Conservation (phyloP, 148 eudicot genomes). For the Pouteria glomerata region DNA sequence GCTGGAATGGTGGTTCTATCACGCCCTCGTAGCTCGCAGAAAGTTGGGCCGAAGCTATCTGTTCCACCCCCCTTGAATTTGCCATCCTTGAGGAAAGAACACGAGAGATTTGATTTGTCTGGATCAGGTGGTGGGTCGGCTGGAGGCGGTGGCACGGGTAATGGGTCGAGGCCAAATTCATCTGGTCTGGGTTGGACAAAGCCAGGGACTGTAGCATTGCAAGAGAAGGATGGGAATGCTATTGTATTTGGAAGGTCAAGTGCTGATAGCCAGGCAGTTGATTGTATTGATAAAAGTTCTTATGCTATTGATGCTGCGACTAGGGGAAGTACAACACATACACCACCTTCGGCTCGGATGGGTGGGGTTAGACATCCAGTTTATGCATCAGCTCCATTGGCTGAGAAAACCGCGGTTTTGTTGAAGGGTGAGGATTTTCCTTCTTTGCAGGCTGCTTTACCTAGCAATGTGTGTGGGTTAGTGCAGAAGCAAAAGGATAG, state of each 20-base stretch:
- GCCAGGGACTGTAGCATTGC: slow-evolving; percentile 41
- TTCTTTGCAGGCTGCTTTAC: slow-evolving; percentile 69
- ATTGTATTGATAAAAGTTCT: slow-evolving; percentile 15
- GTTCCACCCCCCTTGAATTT: slow-evolving; percentile 99
- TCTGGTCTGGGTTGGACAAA: slow-evolving; percentile 88
- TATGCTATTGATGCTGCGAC: slow-evolving; percentile 27
- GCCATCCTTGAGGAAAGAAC: slow-evolving; percentile 90
- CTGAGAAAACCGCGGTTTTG: slow-evolving; percentile 54
- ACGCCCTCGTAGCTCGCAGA: slow-evolving; percentile 59
- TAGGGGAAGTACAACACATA: slow-evolving; percentile 37
- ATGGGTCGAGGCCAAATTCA: slow-evolving; percentile 63
- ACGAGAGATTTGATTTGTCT: slow-evolving; percentile 70
- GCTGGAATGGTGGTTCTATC: slow-evolving; percentile 90
- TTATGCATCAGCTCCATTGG: slow-evolving; percentile 20
- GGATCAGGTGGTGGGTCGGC: slow-evolving; percentile 59
- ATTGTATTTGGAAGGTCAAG: slow-evolving; percentile 2
- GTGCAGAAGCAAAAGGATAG: slow-evolving; percentile 68
- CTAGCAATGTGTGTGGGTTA: slow-evolving; percentile 40
- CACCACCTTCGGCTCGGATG: slow-evolving; percentile 62
- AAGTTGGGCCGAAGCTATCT: slow-evolving; percentile 68
- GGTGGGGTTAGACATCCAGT: slow-evolving; percentile 25
- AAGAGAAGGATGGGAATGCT: slow-evolving; percentile 42
- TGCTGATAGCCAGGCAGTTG: slow-evolving; percentile 17
- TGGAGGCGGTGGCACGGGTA: slow-evolving; percentile 38
- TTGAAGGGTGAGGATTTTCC: slow-evolving; percentile 98